These are phyloP conservation scores for Rhynchospora tenuis DNA, from an alignment of 176 grass and related monocot genomes.

Conservation along the genomic window DNA sequence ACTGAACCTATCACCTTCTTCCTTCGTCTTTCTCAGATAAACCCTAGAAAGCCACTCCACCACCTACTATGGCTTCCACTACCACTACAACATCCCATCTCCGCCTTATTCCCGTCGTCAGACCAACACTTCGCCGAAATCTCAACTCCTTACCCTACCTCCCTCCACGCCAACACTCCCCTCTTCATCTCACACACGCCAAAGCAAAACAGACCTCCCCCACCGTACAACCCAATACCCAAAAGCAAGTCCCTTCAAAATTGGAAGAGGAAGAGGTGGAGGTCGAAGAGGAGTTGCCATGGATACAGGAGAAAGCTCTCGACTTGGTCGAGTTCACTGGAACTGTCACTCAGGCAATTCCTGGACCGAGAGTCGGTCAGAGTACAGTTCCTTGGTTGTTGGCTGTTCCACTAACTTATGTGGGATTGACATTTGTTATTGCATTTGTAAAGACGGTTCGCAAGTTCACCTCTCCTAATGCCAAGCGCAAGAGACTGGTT, in stretches of 20 bases:
- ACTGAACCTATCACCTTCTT: slow-evolving; percentile 22
- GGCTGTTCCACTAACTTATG: slow-evolving; percentile 63
- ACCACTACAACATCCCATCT: slow-evolving; percentile 36
- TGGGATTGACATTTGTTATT: slow-evolving; percentile 60
- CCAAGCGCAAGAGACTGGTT: slow-evolving; percentile 77
- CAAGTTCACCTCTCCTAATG: slow-evolving; percentile 75
- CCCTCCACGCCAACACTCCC: background rate
- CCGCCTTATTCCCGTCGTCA: slow-evolving; percentile 26
- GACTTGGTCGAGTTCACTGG: slow-evolving; percentile 98
- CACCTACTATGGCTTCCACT: slow-evolving; percentile 20
- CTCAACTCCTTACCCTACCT: background rate
- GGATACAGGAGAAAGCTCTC: slow-evolving; percentile 97
- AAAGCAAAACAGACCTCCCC: slow-evolving; percentile 11
- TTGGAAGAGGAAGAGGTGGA: slow-evolving; percentile 51
- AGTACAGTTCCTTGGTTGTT: slow-evolving; percentile 77
- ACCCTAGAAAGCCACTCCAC: slow-evolving; percentile 35
- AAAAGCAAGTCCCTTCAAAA: slow-evolving; percentile 22
- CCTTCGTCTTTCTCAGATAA: slow-evolving; percentile 64
- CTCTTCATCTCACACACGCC: slow-evolving; percentile 35
- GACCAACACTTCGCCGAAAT: background rate
- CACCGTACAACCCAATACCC: slow-evolving; percentile 32
- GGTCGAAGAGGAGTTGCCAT: slow-evolving; percentile 90
- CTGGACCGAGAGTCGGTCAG: slow-evolving; percentile 69
- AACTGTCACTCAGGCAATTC: slow-evolving; percentile 87
- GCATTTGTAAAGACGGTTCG: slow-evolving; percentile 54